Conservation (phyloP, 345 rosid genomes). For the Cochlearia excelsa region DNA sequence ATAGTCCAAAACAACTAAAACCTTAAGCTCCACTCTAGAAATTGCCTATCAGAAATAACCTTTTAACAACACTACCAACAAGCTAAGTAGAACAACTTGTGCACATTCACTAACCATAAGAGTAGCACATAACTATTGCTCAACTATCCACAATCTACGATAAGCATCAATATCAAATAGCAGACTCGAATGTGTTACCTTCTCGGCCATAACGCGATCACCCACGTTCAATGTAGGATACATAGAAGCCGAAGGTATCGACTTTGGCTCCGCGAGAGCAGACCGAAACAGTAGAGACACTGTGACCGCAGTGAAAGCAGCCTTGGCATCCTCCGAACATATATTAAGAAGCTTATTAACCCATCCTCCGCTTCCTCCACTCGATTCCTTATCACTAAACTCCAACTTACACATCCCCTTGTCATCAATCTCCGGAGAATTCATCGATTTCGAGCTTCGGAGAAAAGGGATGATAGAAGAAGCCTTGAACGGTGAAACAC, state of each 20-base stretch:
- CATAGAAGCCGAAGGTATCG: slow-evolving; percentile 86
- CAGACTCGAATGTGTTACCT: slow-evolving; percentile 40
- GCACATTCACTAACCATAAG: slow-evolving; percentile 11
- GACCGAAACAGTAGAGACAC: slow-evolving; percentile 76
- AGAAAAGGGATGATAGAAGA: slow-evolving; percentile 60
- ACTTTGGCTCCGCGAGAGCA: slow-evolving; percentile 77
- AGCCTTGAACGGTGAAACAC: slow-evolving; percentile 56
- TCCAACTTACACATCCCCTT: slow-evolving; percentile 44
- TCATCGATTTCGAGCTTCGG: slow-evolving; percentile 58
- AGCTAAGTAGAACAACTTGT: slow-evolving; percentile 5
- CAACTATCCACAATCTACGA: neutral
- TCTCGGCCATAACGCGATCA: slow-evolving; percentile 83
- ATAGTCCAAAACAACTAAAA: neutral
- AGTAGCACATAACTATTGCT: neutral
- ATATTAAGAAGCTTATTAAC: slow-evolving; percentile 47
- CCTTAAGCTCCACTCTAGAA: slow-evolving; percentile 4
- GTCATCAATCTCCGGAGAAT: slow-evolving; percentile 32
- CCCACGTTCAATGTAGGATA: slow-evolving; percentile 78
- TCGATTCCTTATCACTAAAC: slow-evolving; percentile 35
- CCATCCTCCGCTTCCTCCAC: slow-evolving; percentile 52
- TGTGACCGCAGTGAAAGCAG: slow-evolving; percentile 74
- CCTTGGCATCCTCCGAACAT: slow-evolving; percentile 84
- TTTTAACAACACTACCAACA: neutral
- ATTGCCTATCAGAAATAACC: slow-evolving; percentile 3
- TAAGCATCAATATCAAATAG: neutral